A percentile compares a stretch with the other conserved stretches of the same genome.
Evolutionary conservation across 768 basidiomycete genomes (phyloP).

Genomic region (Leccinellum luteum): DNA sequence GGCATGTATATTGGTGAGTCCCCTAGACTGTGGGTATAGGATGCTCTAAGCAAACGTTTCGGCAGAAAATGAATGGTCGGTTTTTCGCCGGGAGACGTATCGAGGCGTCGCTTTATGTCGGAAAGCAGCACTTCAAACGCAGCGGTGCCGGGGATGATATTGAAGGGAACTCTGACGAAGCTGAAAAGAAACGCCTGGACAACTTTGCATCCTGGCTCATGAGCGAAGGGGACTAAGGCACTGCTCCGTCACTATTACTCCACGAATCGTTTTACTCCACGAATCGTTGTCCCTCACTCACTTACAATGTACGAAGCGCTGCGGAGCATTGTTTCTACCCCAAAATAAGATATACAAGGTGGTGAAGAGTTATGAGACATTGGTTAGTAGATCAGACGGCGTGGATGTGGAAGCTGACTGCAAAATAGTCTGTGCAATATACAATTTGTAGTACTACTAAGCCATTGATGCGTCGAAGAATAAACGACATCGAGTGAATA

Average conservation of each 20-base stretch:
- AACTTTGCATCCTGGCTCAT: conserved; percentile 87
- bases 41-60: neutral
- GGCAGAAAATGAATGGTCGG: conserved; percentile 90
- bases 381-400: too few relatives aligned
- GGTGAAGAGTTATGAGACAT: neutral
- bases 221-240: conserved; percentile 63
- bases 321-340: neutral
- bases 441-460: neutral
- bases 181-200: conserved; percentile 82
- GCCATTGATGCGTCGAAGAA: neutral
- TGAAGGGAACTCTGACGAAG: conserved; percentile 65
- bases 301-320: neutral
- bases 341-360: neutral
- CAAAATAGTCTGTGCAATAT: neutral
- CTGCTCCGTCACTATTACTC: conserved; percentile 2
- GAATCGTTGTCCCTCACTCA: neutral
- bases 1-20: conserved; percentile 80
- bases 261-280: neutral
- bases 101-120: conserved; percentile 77
- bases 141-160: conserved; percentile 65
- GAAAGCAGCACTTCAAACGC: conserved; percentile 78
- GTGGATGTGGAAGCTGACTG: neutral
- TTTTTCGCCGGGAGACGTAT: conserved; percentile 85
- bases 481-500: too few relatives aligned
- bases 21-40: neutral